Evolutionary conservation across 805 yeast species (phyloP).

Genomic region (Ogataea philodendri): DNA sequence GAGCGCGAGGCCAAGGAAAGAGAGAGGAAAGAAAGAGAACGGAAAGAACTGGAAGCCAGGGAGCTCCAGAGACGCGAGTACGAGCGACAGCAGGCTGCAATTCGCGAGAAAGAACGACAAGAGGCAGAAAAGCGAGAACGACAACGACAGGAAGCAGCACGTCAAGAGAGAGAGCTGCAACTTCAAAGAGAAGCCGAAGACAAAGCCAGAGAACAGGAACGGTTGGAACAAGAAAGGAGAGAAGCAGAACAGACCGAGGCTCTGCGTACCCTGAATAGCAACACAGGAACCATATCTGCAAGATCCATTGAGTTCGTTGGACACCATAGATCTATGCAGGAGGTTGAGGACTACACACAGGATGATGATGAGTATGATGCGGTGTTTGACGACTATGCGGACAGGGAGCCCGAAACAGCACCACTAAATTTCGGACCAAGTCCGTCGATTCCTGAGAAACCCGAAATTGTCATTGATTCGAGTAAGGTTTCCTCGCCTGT

Average conservation of each 20-base stretch:
- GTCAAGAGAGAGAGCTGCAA: not conserved
- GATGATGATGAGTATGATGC: conserved; percentile 31
- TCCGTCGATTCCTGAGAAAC: conserved; percentile 3
- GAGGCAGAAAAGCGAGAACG: conserved; percentile 2
- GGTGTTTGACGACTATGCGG: conserved; percentile 32
- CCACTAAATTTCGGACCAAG: conserved; percentile 21
- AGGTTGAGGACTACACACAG: conserved; percentile 24
- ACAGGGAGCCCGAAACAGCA: conserved; percentile 23
- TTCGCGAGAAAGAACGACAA: not conserved
- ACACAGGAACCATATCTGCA: conserved; percentile 15
- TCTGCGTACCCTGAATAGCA: not conserved
- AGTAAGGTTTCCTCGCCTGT: conserved; percentile 4
- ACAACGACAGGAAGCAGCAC: not conserved
- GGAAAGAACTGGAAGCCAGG: conserved; percentile 1
- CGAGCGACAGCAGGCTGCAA: conserved; percentile 1
- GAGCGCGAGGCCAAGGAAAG: conserved; percentile 3
- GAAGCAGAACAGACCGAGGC: not conserved
- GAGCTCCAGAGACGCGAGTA: conserved; percentile 6
- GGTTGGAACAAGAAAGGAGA: conserved; percentile 1
- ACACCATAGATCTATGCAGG: conserved; percentile 30
- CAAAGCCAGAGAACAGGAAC: not conserved
- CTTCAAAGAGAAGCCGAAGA: not conserved
- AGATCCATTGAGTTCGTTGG: conserved; percentile 34
- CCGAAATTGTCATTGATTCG: conserved; percentile 16
- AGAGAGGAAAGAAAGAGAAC: conserved; percentile 1